A percentile compares a stretch with the other conserved stretches of the same genome.
These are phyloP conservation scores for Globisporangium rhizosaccharum DNA, from an alignment of 352 stramenopile genomes.

Conservation along the genomic window DNA sequence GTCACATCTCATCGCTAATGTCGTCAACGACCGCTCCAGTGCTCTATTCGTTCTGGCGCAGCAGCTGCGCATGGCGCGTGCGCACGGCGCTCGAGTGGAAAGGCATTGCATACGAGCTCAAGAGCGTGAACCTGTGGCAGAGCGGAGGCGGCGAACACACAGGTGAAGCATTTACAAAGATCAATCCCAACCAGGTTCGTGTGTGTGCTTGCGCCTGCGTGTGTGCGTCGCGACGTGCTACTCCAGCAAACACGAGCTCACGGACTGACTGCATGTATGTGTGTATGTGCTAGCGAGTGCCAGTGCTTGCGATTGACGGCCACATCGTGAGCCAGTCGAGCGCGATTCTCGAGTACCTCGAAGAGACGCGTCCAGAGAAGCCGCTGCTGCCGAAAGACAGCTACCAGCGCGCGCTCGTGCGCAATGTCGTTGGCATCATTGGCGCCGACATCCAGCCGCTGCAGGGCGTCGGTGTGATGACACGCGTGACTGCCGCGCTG, in stretches of 20 bases:
- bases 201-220: not conserved
- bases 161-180: slow-evolving; percentile 34
- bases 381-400: slow-evolving; percentile 71
- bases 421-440: slow-evolving; percentile 88
- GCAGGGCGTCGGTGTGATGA: slow-evolving; percentile 80
- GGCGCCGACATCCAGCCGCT: slow-evolving; percentile 89
- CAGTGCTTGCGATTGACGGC: slow-evolving; percentile 75
- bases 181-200: slow-evolving; percentile 66
- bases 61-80: slow-evolving; percentile 85
- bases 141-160: slow-evolving; percentile 52
- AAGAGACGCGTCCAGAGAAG: slow-evolving; percentile 69
- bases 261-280: not conserved
- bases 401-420: slow-evolving; percentile 61
- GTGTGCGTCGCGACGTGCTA: not conserved
- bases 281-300: slow-evolving; percentile 42
- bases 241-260: not conserved
- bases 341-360: slow-evolving; percentile 93
- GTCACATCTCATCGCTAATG: not conserved
- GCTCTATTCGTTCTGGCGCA: slow-evolving; percentile 87
- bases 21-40: not conserved
- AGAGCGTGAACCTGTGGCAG: slow-evolving; percentile 65
- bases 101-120: slow-evolving; percentile 70
- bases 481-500: slow-evolving; percentile 38
- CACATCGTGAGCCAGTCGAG: slow-evolving; percentile 73
- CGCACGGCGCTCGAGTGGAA: slow-evolving; percentile 85